phyloP scores from a whole-genome alignment of 306 rosid genomes.

The Senna tora region DNA sequence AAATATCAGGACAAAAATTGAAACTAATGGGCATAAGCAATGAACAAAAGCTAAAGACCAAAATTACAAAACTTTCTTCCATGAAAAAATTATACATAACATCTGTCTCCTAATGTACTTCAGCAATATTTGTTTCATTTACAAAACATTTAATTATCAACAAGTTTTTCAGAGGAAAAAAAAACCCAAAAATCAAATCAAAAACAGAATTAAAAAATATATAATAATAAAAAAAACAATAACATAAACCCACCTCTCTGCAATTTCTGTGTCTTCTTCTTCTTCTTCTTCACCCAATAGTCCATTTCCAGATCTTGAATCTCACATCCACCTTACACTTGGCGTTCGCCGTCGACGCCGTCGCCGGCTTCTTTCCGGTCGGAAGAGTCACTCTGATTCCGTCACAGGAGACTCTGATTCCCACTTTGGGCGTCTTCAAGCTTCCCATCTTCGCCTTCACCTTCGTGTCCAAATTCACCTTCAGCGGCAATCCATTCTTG shows the following conservation, averaged over 20 bases:
- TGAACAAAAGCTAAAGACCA: conserved; percentile 8
- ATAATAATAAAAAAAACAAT: conserved; percentile 5
- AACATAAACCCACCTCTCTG: conserved; percentile 1
- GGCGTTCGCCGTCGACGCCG: conserved; percentile 63
- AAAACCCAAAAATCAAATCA: not conserved
- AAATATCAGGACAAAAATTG: not conserved
- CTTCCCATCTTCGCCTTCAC: conserved; percentile 69
- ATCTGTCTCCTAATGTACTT: conserved; percentile 3
- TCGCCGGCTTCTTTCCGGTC: conserved; percentile 66
- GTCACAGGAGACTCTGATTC: conserved; percentile 73
- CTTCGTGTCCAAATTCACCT: conserved; percentile 64
- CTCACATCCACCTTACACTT: conserved; percentile 71
- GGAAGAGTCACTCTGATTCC: conserved; percentile 67
- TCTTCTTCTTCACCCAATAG: conserved; percentile 45
- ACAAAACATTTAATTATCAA: conserved; percentile 12
- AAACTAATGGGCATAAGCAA: not conserved
- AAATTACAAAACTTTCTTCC: not conserved
- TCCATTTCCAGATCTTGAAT: conserved; percentile 99
- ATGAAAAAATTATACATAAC: conserved; percentile 1
- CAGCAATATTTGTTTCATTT: not conserved
- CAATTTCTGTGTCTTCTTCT: not conserved
- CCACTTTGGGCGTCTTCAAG: conserved; percentile 62
- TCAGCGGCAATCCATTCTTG: conserved; percentile 65
- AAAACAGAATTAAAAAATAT: not conserved
- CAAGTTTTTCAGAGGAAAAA: not conserved